Base-by-base conservation (phyloP, 2,329 filamentous ascomycete species). In the Fusarium vanettenii region DNA sequence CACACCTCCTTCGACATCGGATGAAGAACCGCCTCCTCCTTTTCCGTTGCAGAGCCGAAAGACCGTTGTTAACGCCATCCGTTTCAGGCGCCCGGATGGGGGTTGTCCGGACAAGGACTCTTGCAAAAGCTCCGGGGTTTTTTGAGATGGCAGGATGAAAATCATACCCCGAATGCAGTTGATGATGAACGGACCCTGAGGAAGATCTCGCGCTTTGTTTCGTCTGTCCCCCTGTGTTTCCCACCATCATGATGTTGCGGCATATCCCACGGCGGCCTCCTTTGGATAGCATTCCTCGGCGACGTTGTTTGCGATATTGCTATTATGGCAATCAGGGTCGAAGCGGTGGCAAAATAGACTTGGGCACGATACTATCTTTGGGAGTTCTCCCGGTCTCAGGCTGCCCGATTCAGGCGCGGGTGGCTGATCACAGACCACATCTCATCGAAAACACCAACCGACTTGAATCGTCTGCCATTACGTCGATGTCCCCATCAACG, bases 71-170 rank as follows among this genome's bases (percentile, higher is more conserved):
- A 29, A 62, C 50, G 37, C 57, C 43, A 41, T 41, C 48, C 45
- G 57, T 71, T 71, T 63, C 69, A 55, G 29, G 39, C 37, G 31
- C 33, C 70, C 56, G 27, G 45, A 72, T 62, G 35, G 43, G 48
- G 29, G 25, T 29, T 45, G 37, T n/a, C 25, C 41, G 18, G 41
- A 45, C 57, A 60, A 43, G 57, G 29, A n/a, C 25, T 43, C 13
- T 27, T 27, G 6, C 25, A 52, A n/a, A 52, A 16, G 13, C 60
- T 22, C 6, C 16, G 20, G 41, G 31, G 29, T 16, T 6, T 9
- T 13, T 27, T 48, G 29, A 16, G 43, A 43, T 43, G 52, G 25
- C 37, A 20, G n/a, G 29, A 31, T 41, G 52, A 35, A 39, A 61
- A 72, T 59, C 69, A n/a, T 29, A 39, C 39, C 45, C 66, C 56